Conservation (phyloP, 2,329 filamentous ascomycete genomes). For the Talaromyces rugulosus region DNA sequence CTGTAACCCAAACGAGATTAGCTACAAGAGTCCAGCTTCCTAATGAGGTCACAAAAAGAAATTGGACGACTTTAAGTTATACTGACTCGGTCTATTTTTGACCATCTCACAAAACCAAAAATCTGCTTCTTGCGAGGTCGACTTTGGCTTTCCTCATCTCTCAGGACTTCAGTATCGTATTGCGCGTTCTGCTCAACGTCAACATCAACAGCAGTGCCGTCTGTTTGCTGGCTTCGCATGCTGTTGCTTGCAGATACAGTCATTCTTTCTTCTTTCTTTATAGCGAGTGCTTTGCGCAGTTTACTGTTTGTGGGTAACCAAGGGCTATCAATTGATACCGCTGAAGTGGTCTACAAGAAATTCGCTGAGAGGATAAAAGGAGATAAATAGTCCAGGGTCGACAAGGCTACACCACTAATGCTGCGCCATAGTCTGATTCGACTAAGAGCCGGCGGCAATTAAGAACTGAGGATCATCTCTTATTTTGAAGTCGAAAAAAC, state of each 20-base stretch:
- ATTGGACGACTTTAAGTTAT: neutral
- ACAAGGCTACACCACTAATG: neutral
- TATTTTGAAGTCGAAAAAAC: neutral
- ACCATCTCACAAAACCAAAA: neutral
- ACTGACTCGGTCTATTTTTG: neutral
- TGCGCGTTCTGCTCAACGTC: neutral
- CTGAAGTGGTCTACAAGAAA: too few species aligned
- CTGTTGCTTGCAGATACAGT: neutral
- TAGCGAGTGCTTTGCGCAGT: neutral
- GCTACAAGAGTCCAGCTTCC: too few species aligned
- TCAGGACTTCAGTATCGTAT: neutral
- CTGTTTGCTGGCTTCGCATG: neutral
- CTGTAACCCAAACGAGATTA: neutral
- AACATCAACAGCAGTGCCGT: neutral
- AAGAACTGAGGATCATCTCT: neutral
- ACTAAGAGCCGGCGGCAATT: neutral
- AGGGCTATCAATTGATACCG: too few species aligned
- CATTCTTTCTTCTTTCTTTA: neutral
- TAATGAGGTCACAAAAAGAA: too few species aligned
- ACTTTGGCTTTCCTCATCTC: neutral
- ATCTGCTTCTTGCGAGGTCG: neutral
- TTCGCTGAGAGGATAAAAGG: too few species aligned
- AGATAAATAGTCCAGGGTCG: neutral
- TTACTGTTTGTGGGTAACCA: too few species aligned
- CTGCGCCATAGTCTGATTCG: neutral